Evolutionary conservation across 2,329 filamentous ascomycete genomes (phyloP).

Genomic region (Tolypocladium nubicola): DNA sequence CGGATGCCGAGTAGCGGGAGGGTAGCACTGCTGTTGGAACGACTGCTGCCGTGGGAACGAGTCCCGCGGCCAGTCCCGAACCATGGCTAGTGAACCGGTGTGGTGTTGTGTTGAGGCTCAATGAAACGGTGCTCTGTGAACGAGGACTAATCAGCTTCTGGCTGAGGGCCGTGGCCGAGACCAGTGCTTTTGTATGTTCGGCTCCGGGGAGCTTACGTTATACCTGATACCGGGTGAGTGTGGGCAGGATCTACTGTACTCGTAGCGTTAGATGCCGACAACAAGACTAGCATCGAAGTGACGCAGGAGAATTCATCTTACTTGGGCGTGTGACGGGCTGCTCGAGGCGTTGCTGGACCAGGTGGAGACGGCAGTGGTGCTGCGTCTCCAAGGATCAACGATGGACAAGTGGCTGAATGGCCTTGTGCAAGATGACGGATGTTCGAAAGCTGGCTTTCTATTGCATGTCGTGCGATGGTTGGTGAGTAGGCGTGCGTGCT

Average conservation of each 20-base stretch:
- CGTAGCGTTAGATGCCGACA: background rate
- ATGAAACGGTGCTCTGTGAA: background rate
- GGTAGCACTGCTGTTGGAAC: slow-evolving; percentile 13
- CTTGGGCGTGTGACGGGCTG: background rate
- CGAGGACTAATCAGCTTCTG: background rate
- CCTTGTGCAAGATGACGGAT: background rate
- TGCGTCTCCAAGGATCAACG: background rate
- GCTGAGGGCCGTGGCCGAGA: background rate
- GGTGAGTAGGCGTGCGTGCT: background rate
- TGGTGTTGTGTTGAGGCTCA: background rate
- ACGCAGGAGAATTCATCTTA: background rate
- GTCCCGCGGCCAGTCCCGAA: slow-evolving; percentile 28
- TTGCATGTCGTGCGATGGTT: slow-evolving; percentile 11
- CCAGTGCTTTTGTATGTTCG: background rate
- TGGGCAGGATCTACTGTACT: background rate
- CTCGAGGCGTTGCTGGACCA: background rate
- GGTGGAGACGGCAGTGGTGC: background rate
- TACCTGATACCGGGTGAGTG: background rate
- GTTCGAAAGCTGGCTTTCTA: slow-evolving; percentile 4
- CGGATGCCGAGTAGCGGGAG: slow-evolving; percentile 16
- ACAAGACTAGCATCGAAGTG: background rate
- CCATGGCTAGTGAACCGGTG: slow-evolving; percentile 19
- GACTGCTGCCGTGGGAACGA: slow-evolving; percentile 23
- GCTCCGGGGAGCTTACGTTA: background rate
- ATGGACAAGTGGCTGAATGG: slow-evolving; percentile 1